Evolutionary conservation across 1,284 basidiomycete species (phyloP), one percentile per base, ranked within the genome.

Genomic region (Singerocomus rubriflavus): DNA sequence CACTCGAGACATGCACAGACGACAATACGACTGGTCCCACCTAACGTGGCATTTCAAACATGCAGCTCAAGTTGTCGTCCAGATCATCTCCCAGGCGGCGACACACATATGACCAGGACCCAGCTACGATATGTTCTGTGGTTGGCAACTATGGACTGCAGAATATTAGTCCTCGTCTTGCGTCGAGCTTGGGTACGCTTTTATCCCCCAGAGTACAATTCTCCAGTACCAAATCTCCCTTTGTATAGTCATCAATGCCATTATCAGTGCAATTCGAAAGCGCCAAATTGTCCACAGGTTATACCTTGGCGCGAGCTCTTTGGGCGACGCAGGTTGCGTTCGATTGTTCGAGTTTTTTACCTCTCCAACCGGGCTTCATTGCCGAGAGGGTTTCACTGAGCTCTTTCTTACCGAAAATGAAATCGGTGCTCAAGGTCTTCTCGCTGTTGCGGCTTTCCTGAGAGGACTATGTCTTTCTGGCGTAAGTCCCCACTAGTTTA

Each of bases 351-450:
- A 68, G 16, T 85, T 79, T 58, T 70, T 88, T 6, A 59, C 68
- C 32, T 81, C 82, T 8, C 60, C 68, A 7, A 62, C 70, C 12
- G 81, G 80, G n/a, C 64, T 64, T 50, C 69, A 64, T 46, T 72
- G 80, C 56, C 64, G 62, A 39, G 55, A 59, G 11, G 34, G 56
- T 45, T 75, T 88, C 48, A 64, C 70, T 0, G 78, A 84, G 53
- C 79, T 88, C 38, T 76, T 73, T 56, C 67, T 88, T 50, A 83
- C 81, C 48, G 72, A 73, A 7, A 85, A 83, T 56, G 62, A 62
- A 5, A 80, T 88, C 34, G 77, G 81, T 12, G 73, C 82, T 57
- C 62, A 63, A 36, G 82, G 82, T 6, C 73, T 88, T 11, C 62
- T 69, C 35, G 76, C 79, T 17, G 76, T 87, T 43, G 62, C 75